Evolutionary conservation across 805 yeast genomes (phyloP).

Genomic region (Hanseniaspora thailandica): DNA sequence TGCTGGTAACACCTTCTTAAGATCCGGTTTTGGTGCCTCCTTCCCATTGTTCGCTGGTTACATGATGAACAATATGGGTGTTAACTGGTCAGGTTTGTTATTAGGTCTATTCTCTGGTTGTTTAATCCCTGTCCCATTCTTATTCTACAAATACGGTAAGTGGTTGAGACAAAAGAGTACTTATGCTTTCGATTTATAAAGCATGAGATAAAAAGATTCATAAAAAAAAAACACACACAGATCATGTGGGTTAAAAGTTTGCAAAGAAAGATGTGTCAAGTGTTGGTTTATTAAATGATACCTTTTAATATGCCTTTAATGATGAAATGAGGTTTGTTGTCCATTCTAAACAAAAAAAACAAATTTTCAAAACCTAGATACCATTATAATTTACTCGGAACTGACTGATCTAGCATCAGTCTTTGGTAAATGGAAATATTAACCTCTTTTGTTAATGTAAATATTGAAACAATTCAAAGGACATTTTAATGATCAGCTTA

Average conservation of each 20-base stretch:
- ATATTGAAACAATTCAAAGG: too few species aligned
- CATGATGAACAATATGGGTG: slow-evolving; percentile 59
- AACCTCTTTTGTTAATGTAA: too few species aligned
- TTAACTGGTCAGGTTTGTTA: slow-evolving; percentile 68
- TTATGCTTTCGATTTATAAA: slow-evolving; percentile 37
- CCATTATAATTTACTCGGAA: too few species aligned
- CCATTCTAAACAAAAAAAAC: too few species aligned
- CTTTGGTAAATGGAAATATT: too few species aligned
- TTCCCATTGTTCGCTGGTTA: slow-evolving; percentile 61
- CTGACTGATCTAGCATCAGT: too few species aligned
- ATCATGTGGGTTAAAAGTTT: not conserved
- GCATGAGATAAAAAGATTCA: not conserved
- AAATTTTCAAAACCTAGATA: too few species aligned
- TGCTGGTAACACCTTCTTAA: slow-evolving; percentile 60
- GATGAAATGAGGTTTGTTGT: too few species aligned
- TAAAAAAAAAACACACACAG: not conserved
- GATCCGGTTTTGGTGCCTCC: slow-evolving; percentile 57
- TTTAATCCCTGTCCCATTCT: slow-evolving; percentile 56
- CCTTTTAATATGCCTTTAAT: too few species aligned
- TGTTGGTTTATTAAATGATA: too few species aligned
- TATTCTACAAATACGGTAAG: slow-evolving; percentile 51
- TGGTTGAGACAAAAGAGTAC: slow-evolving; percentile 45
- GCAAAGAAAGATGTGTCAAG: too few species aligned
- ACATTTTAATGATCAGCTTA: too few species aligned
- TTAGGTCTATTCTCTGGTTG: slow-evolving; percentile 49